Conservation (phyloP, 345 rosid genomes). For the Camelina hispida region DNA sequence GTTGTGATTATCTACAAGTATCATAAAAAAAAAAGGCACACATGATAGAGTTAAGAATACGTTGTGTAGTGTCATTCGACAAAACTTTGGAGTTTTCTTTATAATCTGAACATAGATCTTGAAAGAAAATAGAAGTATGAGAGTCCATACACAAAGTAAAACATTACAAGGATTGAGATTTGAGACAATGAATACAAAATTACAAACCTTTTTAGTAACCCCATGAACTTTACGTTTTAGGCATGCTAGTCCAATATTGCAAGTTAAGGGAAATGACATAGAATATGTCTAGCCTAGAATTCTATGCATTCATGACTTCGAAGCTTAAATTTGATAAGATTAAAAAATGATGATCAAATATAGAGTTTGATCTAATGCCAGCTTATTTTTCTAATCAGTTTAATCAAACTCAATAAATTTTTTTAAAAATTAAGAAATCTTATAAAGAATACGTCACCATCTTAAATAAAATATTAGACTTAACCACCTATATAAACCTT, state of each 20-base stretch:
- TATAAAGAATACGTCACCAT: slow-evolving; percentile 33
- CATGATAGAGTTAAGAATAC: background rate
- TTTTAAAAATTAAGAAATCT: background rate
- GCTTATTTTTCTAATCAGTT: slow-evolving; percentile 32
- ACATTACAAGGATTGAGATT: slow-evolving; percentile 11
- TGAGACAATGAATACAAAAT: background rate
- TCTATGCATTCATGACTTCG: slow-evolving; percentile 26
- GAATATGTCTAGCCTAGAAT: slow-evolving; percentile 22
- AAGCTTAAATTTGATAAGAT: slow-evolving; percentile 28
- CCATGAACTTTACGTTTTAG: background rate
- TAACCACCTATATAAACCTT: slow-evolving; percentile 47
- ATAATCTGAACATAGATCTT: background rate
- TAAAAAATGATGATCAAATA: slow-evolving; percentile 14
- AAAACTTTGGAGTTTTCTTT: background rate
- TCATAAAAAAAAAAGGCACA: background rate
- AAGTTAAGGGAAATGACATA: slow-evolving; percentile 8
- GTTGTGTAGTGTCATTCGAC: background rate
- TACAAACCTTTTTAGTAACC: slow-evolving; percentile 23
- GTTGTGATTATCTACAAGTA: background rate
- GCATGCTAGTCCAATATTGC: slow-evolving; percentile 21
- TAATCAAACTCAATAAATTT: slow-evolving; percentile 14
- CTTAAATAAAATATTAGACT: slow-evolving; percentile 34
- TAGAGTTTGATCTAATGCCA: slow-evolving; percentile 38
- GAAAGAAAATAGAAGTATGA: background rate
- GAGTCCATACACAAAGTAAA: background rate